phyloP scores from a whole-genome alignment of 306 rosid species.

The Dryas drummondii region DNA sequence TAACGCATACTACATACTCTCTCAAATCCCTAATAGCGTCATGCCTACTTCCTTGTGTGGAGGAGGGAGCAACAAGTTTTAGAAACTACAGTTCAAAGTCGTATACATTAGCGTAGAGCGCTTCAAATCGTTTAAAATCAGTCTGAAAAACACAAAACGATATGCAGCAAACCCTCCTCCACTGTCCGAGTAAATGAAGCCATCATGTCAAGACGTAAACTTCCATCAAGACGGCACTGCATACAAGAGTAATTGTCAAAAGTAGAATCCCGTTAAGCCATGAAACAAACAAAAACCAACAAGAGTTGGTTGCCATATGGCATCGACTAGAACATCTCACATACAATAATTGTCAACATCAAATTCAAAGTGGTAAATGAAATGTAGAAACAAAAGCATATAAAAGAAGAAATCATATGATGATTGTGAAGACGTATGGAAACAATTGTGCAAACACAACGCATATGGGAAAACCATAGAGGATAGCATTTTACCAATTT shows the following conservation, averaged over 20 bases:
- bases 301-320: not conserved
- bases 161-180: not conserved
- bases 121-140: not conserved
- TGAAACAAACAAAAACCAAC: not conserved
- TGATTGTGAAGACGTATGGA: too few relatives aligned
- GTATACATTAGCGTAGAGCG: not conserved
- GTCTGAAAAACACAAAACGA: not conserved
- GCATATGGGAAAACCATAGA: too few relatives aligned
- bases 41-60: not conserved
- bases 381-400: too few relatives aligned
- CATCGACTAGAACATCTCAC: too few relatives aligned
- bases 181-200: too few relatives aligned
- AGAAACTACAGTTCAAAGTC: not conserved
- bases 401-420: too few relatives aligned
- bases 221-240: conserved; percentile 21
- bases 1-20: not conserved
- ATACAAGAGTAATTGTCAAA: not conserved
- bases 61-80: too few relatives aligned
- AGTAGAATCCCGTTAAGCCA: not conserved
- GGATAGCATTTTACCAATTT: too few relatives aligned
- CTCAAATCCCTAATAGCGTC: not conserved
- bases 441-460: too few relatives aligned
- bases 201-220: not conserved
- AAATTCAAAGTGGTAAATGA: too few relatives aligned
- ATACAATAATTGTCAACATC: too few relatives aligned